phyloP scores from a whole-genome alignment of 495 filamentous ascomycete genomes.

The Beverwykella pulmonaria region DNA sequence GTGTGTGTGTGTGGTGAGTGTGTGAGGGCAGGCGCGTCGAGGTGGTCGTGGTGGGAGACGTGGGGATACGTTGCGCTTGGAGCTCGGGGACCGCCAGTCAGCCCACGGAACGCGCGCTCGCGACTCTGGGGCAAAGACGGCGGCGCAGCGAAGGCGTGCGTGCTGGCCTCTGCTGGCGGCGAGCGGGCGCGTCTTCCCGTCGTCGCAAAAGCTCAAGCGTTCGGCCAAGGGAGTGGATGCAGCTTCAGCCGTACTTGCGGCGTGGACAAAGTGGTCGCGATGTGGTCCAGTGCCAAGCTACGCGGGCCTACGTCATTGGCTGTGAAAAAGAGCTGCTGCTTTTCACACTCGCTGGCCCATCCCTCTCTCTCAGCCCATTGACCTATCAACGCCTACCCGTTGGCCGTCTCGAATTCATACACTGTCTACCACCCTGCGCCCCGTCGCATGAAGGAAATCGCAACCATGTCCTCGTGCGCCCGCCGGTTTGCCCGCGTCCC shows the following conservation, averaged over 20 bases:
- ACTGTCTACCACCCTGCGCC: background rate
- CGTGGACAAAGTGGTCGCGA: no score
- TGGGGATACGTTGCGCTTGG: conserved; percentile 36
- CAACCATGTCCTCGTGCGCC: conserved; percentile 51
- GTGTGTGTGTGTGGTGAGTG: background rate
- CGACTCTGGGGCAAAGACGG: background rate
- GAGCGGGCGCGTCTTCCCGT: background rate
- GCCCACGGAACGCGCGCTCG: conserved; percentile 1
- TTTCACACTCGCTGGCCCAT: conserved; percentile 9
- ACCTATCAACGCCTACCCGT: background rate
- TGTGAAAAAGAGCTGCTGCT: conserved; percentile 8
- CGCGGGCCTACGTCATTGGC: conserved; percentile 17
- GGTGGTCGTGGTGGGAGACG: background rate
- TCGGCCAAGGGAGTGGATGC: no score
- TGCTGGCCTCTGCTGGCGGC: background rate
- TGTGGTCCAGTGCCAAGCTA: conserved; percentile 3
- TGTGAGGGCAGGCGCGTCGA: background rate
- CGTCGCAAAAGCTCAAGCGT: background rate
- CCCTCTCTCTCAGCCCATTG: background rate
- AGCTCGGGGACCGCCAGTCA: conserved; percentile 7
- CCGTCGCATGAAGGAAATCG: conserved; percentile 41
- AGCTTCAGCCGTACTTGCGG: no score
- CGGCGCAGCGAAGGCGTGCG: background rate
- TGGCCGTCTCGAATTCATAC: background rate
- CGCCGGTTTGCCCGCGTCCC: conserved; percentile 45